These are phyloP conservation scores for Cladosporium sp. DNA, from an alignment of 2,329 filamentous ascomycete genomes.

Conservation along the genomic window DNA sequence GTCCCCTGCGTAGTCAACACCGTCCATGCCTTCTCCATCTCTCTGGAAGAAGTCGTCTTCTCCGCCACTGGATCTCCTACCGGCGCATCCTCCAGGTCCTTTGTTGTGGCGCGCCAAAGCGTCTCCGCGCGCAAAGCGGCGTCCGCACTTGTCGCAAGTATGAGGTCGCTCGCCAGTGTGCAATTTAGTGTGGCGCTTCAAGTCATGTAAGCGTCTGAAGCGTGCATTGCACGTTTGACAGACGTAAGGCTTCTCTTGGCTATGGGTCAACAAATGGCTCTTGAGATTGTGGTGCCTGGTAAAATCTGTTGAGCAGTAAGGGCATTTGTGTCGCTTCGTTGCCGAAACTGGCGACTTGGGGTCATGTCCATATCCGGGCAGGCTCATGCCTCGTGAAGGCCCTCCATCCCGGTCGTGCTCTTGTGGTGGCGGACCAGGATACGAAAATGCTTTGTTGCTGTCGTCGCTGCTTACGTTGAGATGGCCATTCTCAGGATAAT, in stretches of 20 bases:
- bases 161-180: constrained; percentile 96
- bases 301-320: constrained; percentile 93
- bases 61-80: constrained; percentile 75
- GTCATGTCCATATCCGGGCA: constrained; percentile 51
- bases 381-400: constrained; percentile 54
- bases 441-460: constrained; percentile 56
- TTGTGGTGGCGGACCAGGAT: constrained; percentile 53
- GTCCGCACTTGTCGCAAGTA: constrained; percentile 88
- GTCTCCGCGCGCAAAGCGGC: constrained; percentile 92
- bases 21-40: constrained; percentile 55
- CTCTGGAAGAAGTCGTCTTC: constrained; percentile 61
- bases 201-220: constrained; percentile 86
- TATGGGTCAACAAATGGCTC: constrained; percentile 93
- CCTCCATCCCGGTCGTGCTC: constrained; percentile 45
- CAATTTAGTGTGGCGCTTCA: constrained; percentile 93
- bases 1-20: constrained; percentile 51
- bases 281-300: constrained; percentile 97
- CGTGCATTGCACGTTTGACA: constrained; percentile 90
- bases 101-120: constrained; percentile 93
- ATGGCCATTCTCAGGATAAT: constrained; percentile 23
- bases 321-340: constrained; percentile 90
- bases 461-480: constrained; percentile 26
- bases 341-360: constrained; percentile 61
- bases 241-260: constrained; percentile 95
- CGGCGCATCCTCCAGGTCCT: constrained; percentile 90